Conservation (phyloP, 2,329 filamentous ascomycete species). For the Pseudogymnoascus sp. region DNA sequence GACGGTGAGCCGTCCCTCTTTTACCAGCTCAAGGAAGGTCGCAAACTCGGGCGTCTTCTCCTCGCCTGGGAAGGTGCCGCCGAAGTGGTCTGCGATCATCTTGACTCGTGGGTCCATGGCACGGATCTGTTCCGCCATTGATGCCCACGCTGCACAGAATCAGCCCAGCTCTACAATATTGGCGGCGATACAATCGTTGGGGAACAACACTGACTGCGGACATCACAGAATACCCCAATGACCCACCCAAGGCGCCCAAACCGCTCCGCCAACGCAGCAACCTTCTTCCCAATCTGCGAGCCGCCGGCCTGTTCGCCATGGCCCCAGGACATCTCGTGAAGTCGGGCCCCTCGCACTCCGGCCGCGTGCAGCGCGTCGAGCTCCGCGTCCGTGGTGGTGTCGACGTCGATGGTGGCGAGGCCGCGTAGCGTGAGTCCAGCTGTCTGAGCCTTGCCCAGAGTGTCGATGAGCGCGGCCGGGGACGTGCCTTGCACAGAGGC, state of each 20-base stretch:
- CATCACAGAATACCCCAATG: constrained; percentile 19
- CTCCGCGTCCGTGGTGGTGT: constrained; percentile 18
- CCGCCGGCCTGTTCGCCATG: constrained; percentile 16
- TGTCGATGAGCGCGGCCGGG: constrained; percentile 19
- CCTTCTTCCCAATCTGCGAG: constrained; percentile 14
- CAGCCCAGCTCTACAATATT: neutral
- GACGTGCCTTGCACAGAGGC: constrained; percentile 22
- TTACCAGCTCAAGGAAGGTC: constrained; percentile 17
- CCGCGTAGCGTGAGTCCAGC: constrained; percentile 67
- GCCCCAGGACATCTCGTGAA: constrained; percentile 23
- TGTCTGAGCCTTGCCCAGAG: constrained; percentile 35
- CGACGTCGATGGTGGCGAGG: constrained; percentile 80
- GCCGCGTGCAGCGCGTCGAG: constrained; percentile 20
- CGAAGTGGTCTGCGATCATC: constrained; percentile 22
- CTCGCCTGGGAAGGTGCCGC: constrained; percentile 20
- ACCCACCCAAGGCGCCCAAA: constrained; percentile 20
- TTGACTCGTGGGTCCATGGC: constrained; percentile 20
- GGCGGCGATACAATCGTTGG: neutral
- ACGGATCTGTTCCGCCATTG: constrained; percentile 20
- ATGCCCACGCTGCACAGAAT: constrained; percentile 15
- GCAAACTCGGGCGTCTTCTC: constrained; percentile 18
- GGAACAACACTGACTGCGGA: constrained; percentile 1
- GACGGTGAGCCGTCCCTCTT: constrained; percentile 19
- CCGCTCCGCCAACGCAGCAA: constrained; percentile 14
- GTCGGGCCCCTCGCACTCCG: constrained; percentile 20